Evolutionary conservation across 2,329 filamentous ascomycete genomes (phyloP), one percentile per base, ranked within the genome.

Genomic region (Pseudocercospora musae): DNA sequence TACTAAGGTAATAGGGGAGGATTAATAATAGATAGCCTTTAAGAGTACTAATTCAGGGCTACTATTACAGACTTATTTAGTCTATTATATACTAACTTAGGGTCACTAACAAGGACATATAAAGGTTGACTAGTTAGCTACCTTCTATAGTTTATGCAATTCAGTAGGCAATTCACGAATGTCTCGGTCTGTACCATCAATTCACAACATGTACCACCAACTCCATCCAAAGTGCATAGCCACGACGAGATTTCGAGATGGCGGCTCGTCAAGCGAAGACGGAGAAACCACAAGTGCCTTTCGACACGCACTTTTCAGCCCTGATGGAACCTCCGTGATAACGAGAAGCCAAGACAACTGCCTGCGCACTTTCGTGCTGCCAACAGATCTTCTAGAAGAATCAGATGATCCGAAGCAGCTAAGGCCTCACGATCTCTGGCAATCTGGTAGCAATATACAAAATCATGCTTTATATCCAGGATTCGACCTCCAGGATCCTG

Each of bases 261-360:
- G 58, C 58, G 53, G 49, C n/a, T 42, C 55, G 0, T 49, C 40
- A 6, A 21, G 10, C 7, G 7, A 9, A 1, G 46, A 44, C 13
- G 46, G 20, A n/a, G 21, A 37, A 27, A n/a, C 31, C 46, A 59
- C 68, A 3, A 77, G 23, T 60, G 78, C 78, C 67, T 82, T 80
- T 71, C 82, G 79, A 65, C 72, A 73, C 37, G 79, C 78, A 15
- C 75, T 80, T 69, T 82, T 76, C 66, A 73, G 81, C 7, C 76
- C 82, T 15, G 85, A 88, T 71, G 85, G 85, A 6, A 86, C 83
- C 1, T 82, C 79, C 21, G 70, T 88, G 23, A 71, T 88, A 62
- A 83, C 84, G 2, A 80, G 81, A 44, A 82, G 79, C 61, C 80
- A 78, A 20, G 79, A 84, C 65, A 77, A 83, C 57, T 72, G 76